Evolutionary conservation across 345 rosid species (phyloP).

Genomic region (Gossypium longicalyx): DNA sequence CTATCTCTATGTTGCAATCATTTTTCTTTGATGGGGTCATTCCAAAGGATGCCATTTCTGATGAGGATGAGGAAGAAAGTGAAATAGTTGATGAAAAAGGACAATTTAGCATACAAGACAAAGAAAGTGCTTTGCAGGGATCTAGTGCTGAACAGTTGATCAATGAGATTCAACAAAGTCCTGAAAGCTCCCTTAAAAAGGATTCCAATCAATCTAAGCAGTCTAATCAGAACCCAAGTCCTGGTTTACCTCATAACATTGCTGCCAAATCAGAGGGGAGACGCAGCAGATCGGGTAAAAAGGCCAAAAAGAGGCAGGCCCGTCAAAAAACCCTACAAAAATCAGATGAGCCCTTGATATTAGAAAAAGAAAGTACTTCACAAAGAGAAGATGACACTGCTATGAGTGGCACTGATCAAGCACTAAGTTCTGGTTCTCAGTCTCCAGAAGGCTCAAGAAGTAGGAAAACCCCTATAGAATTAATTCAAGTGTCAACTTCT

Average conservation of each 20-base stretch:
- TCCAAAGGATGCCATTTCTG: slow-evolving; percentile 72
- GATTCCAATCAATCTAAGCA: slow-evolving; percentile 41
- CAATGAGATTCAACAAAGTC: slow-evolving; percentile 44
- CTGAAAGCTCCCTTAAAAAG: slow-evolving; percentile 45
- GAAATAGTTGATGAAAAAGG: slow-evolving; percentile 52
- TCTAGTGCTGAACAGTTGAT: slow-evolving; percentile 45
- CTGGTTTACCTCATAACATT: too few species aligned
- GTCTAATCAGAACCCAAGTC: slow-evolving; percentile 32
- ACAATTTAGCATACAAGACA: slow-evolving; percentile 35
- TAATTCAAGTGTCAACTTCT: slow-evolving; percentile 45
- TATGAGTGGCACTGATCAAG: slow-evolving; percentile 87
- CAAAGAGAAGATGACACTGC: slow-evolving; percentile 78
- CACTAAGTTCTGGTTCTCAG: slow-evolving; percentile 69
- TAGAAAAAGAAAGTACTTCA: slow-evolving; percentile 71
- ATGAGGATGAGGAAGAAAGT: slow-evolving; percentile 67
- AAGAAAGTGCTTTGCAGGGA: slow-evolving; percentile 38
- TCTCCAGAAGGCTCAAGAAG: slow-evolving; percentile 79
- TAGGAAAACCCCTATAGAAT: slow-evolving; percentile 77
- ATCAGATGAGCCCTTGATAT: slow-evolving; percentile 49
- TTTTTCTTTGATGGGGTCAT: slow-evolving; percentile 72
- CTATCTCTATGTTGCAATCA: slow-evolving; percentile 73
- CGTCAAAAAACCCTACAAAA: slow-evolving; percentile 62
- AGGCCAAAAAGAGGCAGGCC: slow-evolving; percentile 90
- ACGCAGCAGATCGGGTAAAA: slow-evolving; percentile 82
- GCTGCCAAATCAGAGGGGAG: slow-evolving; percentile 46